Percentiles rank a stretch among this genome's conserved stretches.
Conservation (phyloP, 768 basidiomycete species). For the Tylopilus felleus region DNA sequence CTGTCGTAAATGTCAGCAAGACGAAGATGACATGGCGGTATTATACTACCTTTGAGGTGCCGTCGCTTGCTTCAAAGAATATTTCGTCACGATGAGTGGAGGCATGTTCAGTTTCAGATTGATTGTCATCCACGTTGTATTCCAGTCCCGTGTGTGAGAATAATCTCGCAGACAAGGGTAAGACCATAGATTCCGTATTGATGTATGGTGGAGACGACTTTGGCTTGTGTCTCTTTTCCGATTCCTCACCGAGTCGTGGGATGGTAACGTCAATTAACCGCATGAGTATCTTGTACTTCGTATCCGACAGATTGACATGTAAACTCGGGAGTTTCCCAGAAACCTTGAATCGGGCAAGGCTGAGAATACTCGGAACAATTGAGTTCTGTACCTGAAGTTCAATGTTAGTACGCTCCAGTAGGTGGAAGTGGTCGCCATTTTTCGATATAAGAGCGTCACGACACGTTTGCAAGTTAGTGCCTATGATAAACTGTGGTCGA, state of each 20-base stretch:
- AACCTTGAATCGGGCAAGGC: constrained; percentile 84
- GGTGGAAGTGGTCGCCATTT: constrained; percentile 63
- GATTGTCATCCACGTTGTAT: constrained; percentile 66
- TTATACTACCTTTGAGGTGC: constrained; percentile 46
- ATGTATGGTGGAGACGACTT: constrained; percentile 20
- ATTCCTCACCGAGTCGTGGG: constrained; percentile 67
- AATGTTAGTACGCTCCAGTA: constrained; percentile 90
- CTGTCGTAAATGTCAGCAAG: constrained; percentile 15
- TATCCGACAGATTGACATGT: constrained; percentile 86
- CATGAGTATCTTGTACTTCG: constrained; percentile 91
- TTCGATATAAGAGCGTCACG: constrained; percentile 68
- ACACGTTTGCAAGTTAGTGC: constrained; percentile 77
- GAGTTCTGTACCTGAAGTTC: constrained; percentile 88
- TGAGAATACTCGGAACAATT: constrained; percentile 81
- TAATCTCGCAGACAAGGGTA: constrained; percentile 53
- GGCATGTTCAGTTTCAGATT: constrained; percentile 41
- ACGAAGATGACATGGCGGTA: not conserved
- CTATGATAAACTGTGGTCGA: constrained; percentile 74
- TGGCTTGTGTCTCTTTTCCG: constrained; percentile 21
- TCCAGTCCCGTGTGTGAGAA: constrained; percentile 56
- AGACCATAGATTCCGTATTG: constrained; percentile 32
- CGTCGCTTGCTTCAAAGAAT: constrained; percentile 74
- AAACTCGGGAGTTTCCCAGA: constrained; percentile 84
- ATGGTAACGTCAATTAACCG: constrained; percentile 87
- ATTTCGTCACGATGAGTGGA: constrained; percentile 47